Evolutionary conservation across 176 grass and related monocot species (phyloP).

Genomic region (Bromus sterilis): DNA sequence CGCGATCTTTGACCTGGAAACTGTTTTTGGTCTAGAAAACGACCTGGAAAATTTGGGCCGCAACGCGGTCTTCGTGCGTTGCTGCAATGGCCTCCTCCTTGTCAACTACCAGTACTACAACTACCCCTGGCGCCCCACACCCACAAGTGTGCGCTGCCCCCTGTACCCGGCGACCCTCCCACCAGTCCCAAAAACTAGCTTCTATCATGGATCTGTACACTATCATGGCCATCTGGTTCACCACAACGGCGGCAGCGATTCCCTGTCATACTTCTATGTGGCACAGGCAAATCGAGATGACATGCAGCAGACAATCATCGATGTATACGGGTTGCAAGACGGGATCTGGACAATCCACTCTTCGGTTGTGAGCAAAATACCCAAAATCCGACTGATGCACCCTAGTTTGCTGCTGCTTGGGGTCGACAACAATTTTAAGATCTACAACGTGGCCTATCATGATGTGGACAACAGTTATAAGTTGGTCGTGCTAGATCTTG

Average conservation of each 20-base stretch:
- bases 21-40: too few species aligned
- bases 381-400: too few species aligned
- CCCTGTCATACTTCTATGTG: not conserved
- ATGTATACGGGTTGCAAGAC: not conserved
- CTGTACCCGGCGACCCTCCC: not conserved
- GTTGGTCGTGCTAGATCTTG: not conserved
- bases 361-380: too few species aligned
- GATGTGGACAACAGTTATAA: not conserved
- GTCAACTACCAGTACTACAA: too few species aligned
- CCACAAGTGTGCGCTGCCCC: not conserved
- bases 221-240: too few species aligned
- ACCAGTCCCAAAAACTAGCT: not conserved
- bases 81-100: not conserved
- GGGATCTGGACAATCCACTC: not conserved
- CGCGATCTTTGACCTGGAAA: not conserved
- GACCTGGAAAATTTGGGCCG: not conserved
- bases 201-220: too few species aligned
- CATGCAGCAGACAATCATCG: not conserved
- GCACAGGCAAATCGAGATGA: too few species aligned
- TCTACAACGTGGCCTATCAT: conserved; percentile 2
- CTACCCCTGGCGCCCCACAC: too few species aligned
- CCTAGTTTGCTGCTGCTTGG: too few species aligned
- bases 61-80: not conserved
- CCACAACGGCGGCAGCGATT: not conserved
- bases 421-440: too few species aligned